These are phyloP conservation scores for Elsinoe necatrix DNA, from an alignment of 2,329 filamentous ascomycete genomes.

Conservation along the genomic window DNA sequence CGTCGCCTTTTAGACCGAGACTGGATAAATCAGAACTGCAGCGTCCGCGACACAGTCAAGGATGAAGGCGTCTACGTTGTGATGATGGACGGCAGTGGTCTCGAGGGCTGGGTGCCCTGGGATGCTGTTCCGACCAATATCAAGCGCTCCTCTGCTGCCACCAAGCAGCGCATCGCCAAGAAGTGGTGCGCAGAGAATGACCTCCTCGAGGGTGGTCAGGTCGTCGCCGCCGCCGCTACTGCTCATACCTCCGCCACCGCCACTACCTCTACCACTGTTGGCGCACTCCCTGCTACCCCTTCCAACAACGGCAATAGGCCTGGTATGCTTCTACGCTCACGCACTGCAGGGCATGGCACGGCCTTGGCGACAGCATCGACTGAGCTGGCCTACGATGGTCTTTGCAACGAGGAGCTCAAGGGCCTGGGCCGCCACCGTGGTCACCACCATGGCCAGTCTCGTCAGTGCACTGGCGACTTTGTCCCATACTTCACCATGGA, in stretches of 20 bases:
- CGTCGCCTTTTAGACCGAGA: background rate
- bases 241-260: background rate
- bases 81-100: background rate
- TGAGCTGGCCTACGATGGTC: background rate
- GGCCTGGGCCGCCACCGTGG: too few relatives aligned
- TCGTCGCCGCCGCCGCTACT: background rate
- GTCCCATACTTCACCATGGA: background rate
- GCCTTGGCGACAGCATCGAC: background rate
- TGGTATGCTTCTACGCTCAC: background rate
- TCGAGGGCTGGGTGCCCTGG: slow-evolving; percentile 3
- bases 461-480: background rate
- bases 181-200: background rate
- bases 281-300: background rate
- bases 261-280: background rate
- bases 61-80: background rate
- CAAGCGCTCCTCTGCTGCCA: background rate
- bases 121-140: background rate
- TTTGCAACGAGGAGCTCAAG: background rate
- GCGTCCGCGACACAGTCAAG: background rate
- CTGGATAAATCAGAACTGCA: background rate
- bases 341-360: background rate
- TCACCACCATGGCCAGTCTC: background rate
- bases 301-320: background rate
- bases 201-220: background rate
- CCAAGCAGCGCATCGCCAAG: background rate